These are phyloP conservation scores for Gypsophila paniculata DNA, from an alignment of 179 eudicot species.

Conservation along the genomic window DNA sequence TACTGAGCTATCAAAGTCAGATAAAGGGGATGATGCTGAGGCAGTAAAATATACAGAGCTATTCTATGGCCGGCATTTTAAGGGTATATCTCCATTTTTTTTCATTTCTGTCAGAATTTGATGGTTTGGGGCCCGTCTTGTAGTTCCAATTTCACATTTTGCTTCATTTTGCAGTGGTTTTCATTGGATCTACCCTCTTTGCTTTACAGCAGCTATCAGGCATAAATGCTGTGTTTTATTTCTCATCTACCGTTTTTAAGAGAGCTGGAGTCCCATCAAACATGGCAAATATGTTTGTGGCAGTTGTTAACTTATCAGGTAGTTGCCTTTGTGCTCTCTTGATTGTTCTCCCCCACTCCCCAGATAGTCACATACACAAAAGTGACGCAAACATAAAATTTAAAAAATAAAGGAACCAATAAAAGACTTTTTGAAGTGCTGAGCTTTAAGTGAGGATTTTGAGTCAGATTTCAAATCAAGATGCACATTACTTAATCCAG, in stretches of 20 bases:
- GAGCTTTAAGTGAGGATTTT: neutral
- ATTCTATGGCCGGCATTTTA: conserved; percentile 57
- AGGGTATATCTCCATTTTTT: conserved; percentile 36
- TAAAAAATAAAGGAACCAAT: neutral
- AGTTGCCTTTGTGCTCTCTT: conserved; percentile 24
- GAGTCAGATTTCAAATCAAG: neutral
- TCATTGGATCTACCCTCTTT: conserved; percentile 73
- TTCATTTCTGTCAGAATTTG: neutral
- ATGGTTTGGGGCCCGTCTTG: conserved; percentile 1
- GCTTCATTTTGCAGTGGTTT: conserved; percentile 65
- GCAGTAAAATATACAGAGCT: conserved; percentile 55
- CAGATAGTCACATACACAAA: neutral
- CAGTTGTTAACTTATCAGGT: conserved; percentile 72
- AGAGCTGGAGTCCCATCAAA: conserved; percentile 80
- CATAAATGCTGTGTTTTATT: conserved; percentile 91
- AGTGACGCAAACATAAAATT: neutral
- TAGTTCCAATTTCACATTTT: conserved; percentile 21
- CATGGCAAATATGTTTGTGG: conserved; percentile 64
- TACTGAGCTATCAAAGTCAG: conserved; percentile 65
- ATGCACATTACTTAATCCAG: neutral
- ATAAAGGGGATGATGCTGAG: conserved; percentile 68
- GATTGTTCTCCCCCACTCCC: neutral
- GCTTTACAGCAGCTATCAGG: conserved; percentile 95
- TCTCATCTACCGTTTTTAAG: conserved; percentile 85
- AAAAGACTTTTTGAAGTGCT: neutral